These are phyloP conservation scores for Coemansia sp. DNA, from an alignment of 192 early-diverging fungal species.

Conservation along the genomic window DNA sequence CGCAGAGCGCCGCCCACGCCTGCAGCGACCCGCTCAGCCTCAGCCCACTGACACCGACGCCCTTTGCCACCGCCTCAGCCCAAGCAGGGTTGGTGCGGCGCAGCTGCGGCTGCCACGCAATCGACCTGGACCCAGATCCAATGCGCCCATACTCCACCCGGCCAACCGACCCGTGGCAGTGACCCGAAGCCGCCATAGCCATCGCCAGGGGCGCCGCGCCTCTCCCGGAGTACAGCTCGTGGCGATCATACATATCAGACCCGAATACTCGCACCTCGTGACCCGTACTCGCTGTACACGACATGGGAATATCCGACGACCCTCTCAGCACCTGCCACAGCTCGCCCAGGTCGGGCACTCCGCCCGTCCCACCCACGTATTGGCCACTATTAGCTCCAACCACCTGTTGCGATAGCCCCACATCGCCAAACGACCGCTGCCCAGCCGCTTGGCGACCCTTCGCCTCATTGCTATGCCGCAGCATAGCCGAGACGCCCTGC, in stretches of 20 bases:
- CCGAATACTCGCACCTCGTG: conserved; percentile 36
- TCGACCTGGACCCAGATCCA: conserved; percentile 7
- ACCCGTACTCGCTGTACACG: conserved; percentile 11
- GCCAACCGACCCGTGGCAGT: background rate
- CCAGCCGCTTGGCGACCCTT: background rate
- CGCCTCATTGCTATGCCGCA: conserved; percentile 6
- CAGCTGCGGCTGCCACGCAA: conserved; percentile 29
- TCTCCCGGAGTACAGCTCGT: conserved; percentile 23
- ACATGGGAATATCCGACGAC: conserved; percentile 22
- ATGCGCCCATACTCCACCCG: conserved; percentile 22
- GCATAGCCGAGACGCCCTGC: conserved; percentile 28
- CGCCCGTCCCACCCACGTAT: background rate
- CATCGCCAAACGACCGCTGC: background rate
- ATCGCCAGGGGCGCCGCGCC: conserved; percentile 45
- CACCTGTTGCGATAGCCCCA: background rate
- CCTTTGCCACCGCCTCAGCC: conserved; percentile 15
- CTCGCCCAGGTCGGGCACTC: conserved; percentile 7
- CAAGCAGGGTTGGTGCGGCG: conserved; percentile 43
- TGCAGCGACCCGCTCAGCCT: conserved; percentile 29
- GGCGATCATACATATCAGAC: conserved; percentile 26
- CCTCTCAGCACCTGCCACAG: conserved; percentile 32
- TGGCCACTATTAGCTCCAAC: background rate
- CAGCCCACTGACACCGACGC: conserved; percentile 23
- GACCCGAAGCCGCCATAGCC: conserved; percentile 32
- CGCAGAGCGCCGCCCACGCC: conserved; percentile 41